Percentiles rank a stretch among this genome's conserved stretches.
phyloP scores from a whole-genome alignment of 176 grass and related monocot species.

The Dendrocalamus sinicus region DNA sequence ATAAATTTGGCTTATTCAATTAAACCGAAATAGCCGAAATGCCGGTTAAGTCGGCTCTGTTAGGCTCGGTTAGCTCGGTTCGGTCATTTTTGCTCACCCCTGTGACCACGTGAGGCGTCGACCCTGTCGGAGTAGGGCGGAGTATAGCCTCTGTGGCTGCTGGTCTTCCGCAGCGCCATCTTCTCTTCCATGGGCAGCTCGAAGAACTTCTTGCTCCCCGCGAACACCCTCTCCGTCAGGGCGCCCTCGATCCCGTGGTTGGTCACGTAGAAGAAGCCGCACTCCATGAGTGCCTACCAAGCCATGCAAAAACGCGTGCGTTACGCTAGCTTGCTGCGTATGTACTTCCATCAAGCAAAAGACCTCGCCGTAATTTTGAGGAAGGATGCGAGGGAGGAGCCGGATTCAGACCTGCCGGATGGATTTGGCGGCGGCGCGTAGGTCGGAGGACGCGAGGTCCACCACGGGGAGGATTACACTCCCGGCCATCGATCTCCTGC shows the following conservation, averaged over 20 bases:
- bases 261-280: constrained; percentile 74
- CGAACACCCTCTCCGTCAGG: no score
- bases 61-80: no score
- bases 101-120: neutral
- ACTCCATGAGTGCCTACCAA: constrained; percentile 63
- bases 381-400: neutral
- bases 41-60: no score
- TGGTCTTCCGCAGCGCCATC: no score
- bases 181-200: no score
- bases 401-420: constrained; percentile 43
- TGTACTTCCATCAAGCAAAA: neutral
- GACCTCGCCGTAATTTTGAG: neutral
- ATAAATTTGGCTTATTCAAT: no score
- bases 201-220: no score
- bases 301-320: neutral
- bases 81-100: neutral
- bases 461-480: constrained; percentile 53
- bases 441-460: constrained; percentile 57
- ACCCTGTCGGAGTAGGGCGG: no score
- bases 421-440: constrained; percentile 39
- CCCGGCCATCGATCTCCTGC: neutral
- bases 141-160: no score
- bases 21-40: no score
- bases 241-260: constrained; percentile 16
- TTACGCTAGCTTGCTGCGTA: neutral